A percentile compares a stretch with the other conserved stretches of the same genome.
These are phyloP conservation scores for Gynandropsis gynandra DNA, from an alignment of 345 rosid genomes.

Conservation along the genomic window DNA sequence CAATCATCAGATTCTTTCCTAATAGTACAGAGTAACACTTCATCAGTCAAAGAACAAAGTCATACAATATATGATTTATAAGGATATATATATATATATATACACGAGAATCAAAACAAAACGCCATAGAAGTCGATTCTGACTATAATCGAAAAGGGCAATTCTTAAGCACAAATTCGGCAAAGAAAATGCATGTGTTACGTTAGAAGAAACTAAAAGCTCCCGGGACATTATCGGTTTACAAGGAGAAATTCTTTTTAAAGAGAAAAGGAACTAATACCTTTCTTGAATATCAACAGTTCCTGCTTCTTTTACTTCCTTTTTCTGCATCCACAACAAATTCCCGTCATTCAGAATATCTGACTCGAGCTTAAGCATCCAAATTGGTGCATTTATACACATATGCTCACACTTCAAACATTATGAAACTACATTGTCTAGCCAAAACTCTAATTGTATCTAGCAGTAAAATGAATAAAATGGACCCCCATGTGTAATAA, in stretches of 20 bases:
- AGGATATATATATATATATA: too few relatives aligned
- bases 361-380: background rate
- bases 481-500: background rate
- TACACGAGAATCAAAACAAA: background rate
- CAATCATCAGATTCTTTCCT: too few relatives aligned
- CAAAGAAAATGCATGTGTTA: too few relatives aligned
- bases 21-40: background rate
- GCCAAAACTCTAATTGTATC: too few relatives aligned
- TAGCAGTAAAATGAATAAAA: too few relatives aligned
- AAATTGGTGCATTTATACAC: too few relatives aligned
- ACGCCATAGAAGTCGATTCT: background rate
- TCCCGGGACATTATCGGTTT: too few relatives aligned
- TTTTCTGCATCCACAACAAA: conserved; percentile 35
- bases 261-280: conserved; percentile 22
- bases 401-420: background rate
- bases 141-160: background rate
- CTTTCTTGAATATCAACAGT: conserved; percentile 34
- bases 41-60: background rate
- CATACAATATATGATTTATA: background rate
- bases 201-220: too few relatives aligned
- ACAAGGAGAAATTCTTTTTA: too few relatives aligned
- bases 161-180: background rate
- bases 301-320: conserved; percentile 45
- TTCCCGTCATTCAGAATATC: conserved; percentile 2
- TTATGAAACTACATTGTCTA: background rate